These are phyloP conservation scores for Mariannaea sp. DNA, from an alignment of 2,329 filamentous ascomycete genomes.

Conservation along the genomic window DNA sequence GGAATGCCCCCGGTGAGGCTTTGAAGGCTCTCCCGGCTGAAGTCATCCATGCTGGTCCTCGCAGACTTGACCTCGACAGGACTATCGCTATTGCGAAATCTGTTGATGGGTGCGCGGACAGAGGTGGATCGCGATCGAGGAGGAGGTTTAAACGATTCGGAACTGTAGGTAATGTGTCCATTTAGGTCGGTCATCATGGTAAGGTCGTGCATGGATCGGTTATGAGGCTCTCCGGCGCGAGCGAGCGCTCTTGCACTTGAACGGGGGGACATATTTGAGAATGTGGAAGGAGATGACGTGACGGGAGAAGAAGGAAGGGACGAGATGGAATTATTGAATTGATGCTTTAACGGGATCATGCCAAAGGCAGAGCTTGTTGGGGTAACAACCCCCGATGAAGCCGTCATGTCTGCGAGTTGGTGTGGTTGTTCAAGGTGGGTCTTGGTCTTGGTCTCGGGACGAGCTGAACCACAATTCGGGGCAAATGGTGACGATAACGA, in stretches of 20 bases:
- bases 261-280: constrained; percentile 21
- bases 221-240: constrained; percentile 5
- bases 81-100: constrained; percentile 44
- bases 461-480: constrained; percentile 11
- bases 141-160: constrained; percentile 14
- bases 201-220: constrained; percentile 10
- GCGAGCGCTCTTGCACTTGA: constrained; percentile 7
- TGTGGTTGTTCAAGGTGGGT: constrained; percentile 9
- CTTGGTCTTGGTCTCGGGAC: constrained; percentile 19
- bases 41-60: constrained; percentile 40
- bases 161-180: constrained; percentile 20
- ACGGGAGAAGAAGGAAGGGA: constrained; percentile 18
- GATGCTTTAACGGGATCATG: constrained; percentile 39
- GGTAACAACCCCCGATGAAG: constrained; percentile 37
- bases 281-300: constrained; percentile 18
- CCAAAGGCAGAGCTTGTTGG: constrained; percentile 45
- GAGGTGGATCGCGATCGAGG: constrained; percentile 6
- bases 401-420: constrained; percentile 36
- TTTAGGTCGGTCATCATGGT: constrained; percentile 13
- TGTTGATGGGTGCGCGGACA: constrained; percentile 15
- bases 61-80: constrained; percentile 40
- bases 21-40: background rate
- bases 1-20: background rate
- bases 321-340: constrained; percentile 29
- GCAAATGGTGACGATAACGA: constrained; percentile 17